These are phyloP conservation scores for Alternaria solani DNA, from an alignment of 2,329 filamentous ascomycete species.

Conservation along the genomic window DNA sequence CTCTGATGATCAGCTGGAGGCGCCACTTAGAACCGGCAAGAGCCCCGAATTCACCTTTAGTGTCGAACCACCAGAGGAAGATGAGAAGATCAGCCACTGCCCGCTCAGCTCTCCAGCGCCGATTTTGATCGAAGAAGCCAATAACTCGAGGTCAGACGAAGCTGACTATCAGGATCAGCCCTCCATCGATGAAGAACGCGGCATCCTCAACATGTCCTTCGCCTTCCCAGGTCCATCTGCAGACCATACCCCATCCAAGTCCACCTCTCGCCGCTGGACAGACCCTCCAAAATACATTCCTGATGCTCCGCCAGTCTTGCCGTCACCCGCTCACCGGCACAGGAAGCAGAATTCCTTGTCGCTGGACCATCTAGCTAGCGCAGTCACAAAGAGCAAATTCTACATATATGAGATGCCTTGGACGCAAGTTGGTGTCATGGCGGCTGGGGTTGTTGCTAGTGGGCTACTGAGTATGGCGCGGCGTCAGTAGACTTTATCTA, in stretches of 20 bases:
- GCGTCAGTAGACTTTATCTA: not conserved
- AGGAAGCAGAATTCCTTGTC: not conserved
- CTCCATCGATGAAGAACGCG: not conserved
- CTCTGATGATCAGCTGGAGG: not conserved
- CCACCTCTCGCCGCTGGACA: not conserved
- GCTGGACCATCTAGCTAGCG: slow-evolving; percentile 1
- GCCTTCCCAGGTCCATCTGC: not conserved
- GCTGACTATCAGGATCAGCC: not conserved
- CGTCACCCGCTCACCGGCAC: not conserved
- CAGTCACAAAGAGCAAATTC: slow-evolving; percentile 1
- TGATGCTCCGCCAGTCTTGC: not conserved
- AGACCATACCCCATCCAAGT: not conserved
- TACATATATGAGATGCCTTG: not conserved
- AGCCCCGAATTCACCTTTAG: not conserved
- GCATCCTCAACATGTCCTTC: slow-evolving; percentile 1
- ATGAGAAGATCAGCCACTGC: not conserved
- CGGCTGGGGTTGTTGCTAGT: slow-evolving; percentile 3
- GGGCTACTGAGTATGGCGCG: not conserved
- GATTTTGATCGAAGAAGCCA: not conserved
- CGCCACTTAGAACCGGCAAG: not conserved
- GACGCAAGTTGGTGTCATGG: not conserved
- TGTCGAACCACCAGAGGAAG: not conserved
- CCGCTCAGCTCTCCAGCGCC: not conserved
- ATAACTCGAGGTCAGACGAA: not conserved
- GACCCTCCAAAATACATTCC: not conserved